Evolutionary conservation across 73 alveolate species (phyloP).

Genomic region (Paramecium pentaurelia): DNA sequence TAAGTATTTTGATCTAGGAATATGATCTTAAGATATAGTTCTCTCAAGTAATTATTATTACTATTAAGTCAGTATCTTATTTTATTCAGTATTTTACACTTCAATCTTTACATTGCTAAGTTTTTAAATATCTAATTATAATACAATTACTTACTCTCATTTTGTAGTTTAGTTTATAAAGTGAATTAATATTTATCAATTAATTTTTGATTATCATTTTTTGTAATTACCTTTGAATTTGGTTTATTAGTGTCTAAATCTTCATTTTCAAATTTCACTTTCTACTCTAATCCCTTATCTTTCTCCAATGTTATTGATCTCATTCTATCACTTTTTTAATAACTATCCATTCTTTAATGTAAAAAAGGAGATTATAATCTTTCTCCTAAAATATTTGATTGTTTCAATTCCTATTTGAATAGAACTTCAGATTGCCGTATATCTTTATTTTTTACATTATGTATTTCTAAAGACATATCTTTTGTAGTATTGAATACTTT

Average conservation of each 20-base stretch:
- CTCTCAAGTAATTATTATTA: neutral
- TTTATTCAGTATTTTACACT: neutral
- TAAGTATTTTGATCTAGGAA: neutral
- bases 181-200: neutral
- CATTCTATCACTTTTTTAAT: slow-evolving; percentile 19
- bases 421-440: neutral
- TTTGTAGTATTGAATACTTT: neutral
- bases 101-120: neutral
- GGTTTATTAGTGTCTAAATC: neutral
- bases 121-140: neutral
- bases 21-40: neutral
- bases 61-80: neutral
- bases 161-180: neutral
- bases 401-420: neutral
- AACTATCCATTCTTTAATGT: neutral
- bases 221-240: neutral
- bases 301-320: slow-evolving; percentile 35
- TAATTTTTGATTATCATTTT: neutral
- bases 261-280: neutral
- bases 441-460: neutral
- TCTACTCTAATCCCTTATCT: neutral
- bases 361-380: neutral
- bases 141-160: neutral
- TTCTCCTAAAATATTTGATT: neutral
- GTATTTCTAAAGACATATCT: neutral